phyloP scores from a whole-genome alignment of 139 green algal genomes.

The Chlamydomonas sp. region DNA sequence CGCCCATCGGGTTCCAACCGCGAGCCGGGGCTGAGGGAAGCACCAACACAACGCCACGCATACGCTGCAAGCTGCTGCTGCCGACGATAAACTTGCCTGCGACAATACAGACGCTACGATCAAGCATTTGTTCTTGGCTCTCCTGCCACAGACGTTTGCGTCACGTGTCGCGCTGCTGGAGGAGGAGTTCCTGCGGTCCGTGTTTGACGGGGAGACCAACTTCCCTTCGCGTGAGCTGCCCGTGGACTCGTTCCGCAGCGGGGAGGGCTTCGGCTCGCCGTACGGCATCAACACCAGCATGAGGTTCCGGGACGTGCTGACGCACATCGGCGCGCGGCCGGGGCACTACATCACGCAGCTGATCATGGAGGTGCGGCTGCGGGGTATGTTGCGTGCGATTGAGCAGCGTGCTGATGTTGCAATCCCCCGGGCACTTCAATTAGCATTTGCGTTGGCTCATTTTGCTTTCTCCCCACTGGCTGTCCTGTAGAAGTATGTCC shows the following conservation, averaged over 20 bases:
- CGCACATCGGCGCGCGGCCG: slow-evolving; percentile 34
- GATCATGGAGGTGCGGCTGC: slow-evolving; percentile 37
- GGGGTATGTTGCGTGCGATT: too few species aligned
- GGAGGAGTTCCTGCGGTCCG: slow-evolving; percentile 34
- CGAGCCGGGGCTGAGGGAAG: neutral
- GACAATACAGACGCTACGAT: neutral
- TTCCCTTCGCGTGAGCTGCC: slow-evolving; percentile 38
- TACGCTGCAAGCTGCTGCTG: neutral
- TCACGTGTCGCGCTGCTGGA: slow-evolving; percentile 35
- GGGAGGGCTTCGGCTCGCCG: slow-evolving; percentile 36
- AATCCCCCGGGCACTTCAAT: too few species aligned
- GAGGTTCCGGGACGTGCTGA: slow-evolving; percentile 37
- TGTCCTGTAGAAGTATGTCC: too few species aligned
- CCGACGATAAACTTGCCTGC: neutral
- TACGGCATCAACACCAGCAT: slow-evolving; percentile 41
- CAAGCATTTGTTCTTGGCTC: neutral
- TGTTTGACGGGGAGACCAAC: slow-evolving; percentile 40
- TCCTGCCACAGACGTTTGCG: slow-evolving; percentile 22
- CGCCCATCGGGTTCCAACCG: neutral
- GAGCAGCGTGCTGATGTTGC: too few species aligned
- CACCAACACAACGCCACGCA: neutral
- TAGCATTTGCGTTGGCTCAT: too few species aligned
- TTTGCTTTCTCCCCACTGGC: too few species aligned
- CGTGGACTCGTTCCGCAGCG: slow-evolving; percentile 19
- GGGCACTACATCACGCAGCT: slow-evolving; percentile 44